Conservation (phyloP, 495 filamentous ascomycete genomes). For the Neurospora sp. region DNA sequence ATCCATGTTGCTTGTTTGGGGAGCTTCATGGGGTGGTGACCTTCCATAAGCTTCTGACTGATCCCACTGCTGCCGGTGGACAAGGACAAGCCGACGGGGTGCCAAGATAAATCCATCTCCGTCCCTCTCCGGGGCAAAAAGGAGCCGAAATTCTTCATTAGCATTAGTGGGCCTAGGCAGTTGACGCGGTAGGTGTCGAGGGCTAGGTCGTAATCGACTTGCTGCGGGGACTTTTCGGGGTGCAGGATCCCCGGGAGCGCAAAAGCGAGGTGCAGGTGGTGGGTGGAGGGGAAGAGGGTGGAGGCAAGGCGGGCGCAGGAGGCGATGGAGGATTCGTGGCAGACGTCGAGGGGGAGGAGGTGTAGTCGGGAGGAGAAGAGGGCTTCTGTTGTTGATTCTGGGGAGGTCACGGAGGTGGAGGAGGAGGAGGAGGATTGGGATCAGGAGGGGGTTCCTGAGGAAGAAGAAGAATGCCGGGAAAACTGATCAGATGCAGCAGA, state of each 20-base stretch:
- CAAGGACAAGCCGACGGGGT: neutral
- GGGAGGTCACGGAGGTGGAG: conserved; percentile 16
- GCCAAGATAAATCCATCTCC: neutral
- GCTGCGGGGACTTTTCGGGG: conserved; percentile 60
- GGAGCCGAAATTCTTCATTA: conserved; percentile 61
- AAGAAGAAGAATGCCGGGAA: neutral
- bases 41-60: neutral
- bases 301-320: conserved; percentile 31
- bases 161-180: conserved; percentile 58
- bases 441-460: neutral
- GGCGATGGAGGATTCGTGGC: conserved; percentile 39
- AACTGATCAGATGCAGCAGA: neutral
- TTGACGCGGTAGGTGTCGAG: conserved; percentile 58
- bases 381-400: neutral
- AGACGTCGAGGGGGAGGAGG: conserved; percentile 20
- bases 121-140: conserved; percentile 47
- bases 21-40: neutral
- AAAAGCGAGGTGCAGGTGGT: conserved; percentile 59
- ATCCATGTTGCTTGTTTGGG: conserved; percentile 46
- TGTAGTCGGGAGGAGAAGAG: conserved; percentile 14
- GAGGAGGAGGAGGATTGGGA: too few species aligned
- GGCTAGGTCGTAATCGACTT: conserved; percentile 47
- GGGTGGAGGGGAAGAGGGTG: conserved; percentile 32
- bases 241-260: conserved; percentile 62
- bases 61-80: neutral